phyloP scores from a whole-genome alignment of 371 early-diverging fungal genomes.

The Rhizopus sp. region DNA sequence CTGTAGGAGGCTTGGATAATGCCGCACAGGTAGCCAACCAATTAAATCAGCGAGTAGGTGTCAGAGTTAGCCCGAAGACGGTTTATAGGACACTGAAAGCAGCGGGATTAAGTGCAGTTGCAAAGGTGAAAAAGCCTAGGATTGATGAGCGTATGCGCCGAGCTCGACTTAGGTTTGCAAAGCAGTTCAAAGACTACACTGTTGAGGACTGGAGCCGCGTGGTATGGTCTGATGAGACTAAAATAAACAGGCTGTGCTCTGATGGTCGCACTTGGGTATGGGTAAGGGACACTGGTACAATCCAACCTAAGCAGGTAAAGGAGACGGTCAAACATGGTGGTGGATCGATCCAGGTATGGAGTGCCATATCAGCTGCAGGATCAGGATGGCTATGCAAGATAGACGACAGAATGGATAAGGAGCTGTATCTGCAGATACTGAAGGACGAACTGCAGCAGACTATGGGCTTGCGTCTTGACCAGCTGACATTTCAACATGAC shows the following conservation, averaged over 20 bases:
- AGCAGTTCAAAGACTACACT: slow-evolving; percentile 25
- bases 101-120: background rate
- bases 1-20: background rate
- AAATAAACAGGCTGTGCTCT: slow-evolving; percentile 20
- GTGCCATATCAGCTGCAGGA: slow-evolving; percentile 15
- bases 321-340: slow-evolving; percentile 15
- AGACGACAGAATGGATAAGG: slow-evolving; percentile 22
- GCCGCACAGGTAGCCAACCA: background rate
- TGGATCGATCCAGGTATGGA: slow-evolving; percentile 23
- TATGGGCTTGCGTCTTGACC: slow-evolving; percentile 7
- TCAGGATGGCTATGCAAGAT: slow-evolving; percentile 15
- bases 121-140: slow-evolving; percentile 18
- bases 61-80: background rate
- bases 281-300: background rate
- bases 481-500: slow-evolving; percentile 36
- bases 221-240: slow-evolving; percentile 32
- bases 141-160: slow-evolving; percentile 3
- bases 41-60: too few species aligned
- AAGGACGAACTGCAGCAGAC: slow-evolving; percentile 11
- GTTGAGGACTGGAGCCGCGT: slow-evolving; percentile 24
- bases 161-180: slow-evolving; percentile 19
- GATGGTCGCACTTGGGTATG: slow-evolving; percentile 13
- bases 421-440: slow-evolving; percentile 26
- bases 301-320: slow-evolving; percentile 1
- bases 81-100: background rate